Conservation (phyloP, 2,329 filamentous ascomycete genomes). For the Dactylellina cionopaga region DNA sequence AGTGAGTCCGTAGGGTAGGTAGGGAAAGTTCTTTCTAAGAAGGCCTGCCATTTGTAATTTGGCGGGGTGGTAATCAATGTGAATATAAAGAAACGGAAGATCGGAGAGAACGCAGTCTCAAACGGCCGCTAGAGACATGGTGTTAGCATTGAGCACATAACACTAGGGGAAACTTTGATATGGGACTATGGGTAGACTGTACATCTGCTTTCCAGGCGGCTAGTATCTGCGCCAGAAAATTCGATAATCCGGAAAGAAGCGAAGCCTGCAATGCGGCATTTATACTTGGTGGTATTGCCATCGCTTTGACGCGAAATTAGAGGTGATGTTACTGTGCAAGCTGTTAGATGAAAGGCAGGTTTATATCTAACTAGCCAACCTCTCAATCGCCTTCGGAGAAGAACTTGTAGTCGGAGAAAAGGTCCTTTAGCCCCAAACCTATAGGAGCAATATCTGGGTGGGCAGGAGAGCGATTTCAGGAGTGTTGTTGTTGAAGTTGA, state of each 20-base stretch:
- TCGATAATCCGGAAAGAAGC: conserved; percentile 66
- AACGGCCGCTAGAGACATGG: conserved; percentile 60
- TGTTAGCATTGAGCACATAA: background rate
- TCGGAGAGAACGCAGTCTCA: conserved; percentile 63
- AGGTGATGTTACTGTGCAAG: background rate
- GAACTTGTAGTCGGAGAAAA: background rate
- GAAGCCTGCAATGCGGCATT: conserved; percentile 68
- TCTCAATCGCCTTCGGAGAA: background rate
- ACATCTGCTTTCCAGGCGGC: conserved; percentile 65
- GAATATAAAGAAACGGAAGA: conserved; percentile 68
- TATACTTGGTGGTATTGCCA: conserved; percentile 62
- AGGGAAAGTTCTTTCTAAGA: conserved; percentile 67
- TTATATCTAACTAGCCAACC: background rate
- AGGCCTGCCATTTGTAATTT: conserved; percentile 70
- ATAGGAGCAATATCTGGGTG: background rate
- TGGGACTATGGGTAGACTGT: conserved; percentile 25
- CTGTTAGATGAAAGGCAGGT: background rate
- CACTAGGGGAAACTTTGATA: no score
- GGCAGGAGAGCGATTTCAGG: background rate
- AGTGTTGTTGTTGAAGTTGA: conserved; percentile 34
- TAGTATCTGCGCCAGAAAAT: conserved; percentile 68
- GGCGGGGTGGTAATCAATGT: conserved; percentile 68
- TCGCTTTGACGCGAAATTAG: conserved; percentile 7
- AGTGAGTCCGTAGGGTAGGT: conserved; percentile 59
- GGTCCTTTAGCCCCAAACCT: background rate